phyloP scores from a whole-genome alignment of 1,284 basidiomycete genomes.

The Porodaedalea pini region DNA sequence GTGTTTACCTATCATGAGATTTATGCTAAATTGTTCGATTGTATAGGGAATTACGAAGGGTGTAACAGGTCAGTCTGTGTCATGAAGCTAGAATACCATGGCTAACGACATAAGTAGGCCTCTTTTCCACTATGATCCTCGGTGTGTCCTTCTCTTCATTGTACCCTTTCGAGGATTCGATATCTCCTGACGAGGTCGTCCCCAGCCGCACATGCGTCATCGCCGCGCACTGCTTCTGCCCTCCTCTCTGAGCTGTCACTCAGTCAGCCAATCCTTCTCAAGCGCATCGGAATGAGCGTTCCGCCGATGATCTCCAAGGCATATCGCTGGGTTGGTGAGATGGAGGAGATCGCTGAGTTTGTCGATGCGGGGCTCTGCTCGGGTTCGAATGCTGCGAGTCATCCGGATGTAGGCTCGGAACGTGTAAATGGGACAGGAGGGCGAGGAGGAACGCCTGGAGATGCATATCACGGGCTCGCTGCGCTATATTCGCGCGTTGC shows the following conservation, averaged over 20 bases:
- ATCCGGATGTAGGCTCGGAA: not conserved
- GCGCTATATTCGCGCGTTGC: slow-evolving; percentile 44
- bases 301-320: no score
- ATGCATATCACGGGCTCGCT: slow-evolving; percentile 47
- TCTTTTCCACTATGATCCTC: slow-evolving; percentile 56
- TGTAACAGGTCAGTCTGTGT: no score
- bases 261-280: no score
- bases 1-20: slow-evolving; percentile 24
- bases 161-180: no score
- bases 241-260: slow-evolving; percentile 44
- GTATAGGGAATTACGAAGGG: no score
- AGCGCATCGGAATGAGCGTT: no score
- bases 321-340: no score
- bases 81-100: no score
- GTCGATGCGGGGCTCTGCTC: slow-evolving; percentile 33
- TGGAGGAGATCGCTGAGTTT: slow-evolving; percentile 51
- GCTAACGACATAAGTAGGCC: no score
- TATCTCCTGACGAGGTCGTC: no score
- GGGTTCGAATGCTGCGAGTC: not conserved
- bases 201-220: slow-evolving; percentile 55
- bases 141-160: slow-evolving; percentile 34
- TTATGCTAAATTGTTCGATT: slow-evolving; percentile 1
- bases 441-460: no score
- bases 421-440: no score
- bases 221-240: slow-evolving; percentile 54